Evolutionary conservation across 148 eudicot species (phyloP).

Genomic region (Arctostaphylos glauca): DNA sequence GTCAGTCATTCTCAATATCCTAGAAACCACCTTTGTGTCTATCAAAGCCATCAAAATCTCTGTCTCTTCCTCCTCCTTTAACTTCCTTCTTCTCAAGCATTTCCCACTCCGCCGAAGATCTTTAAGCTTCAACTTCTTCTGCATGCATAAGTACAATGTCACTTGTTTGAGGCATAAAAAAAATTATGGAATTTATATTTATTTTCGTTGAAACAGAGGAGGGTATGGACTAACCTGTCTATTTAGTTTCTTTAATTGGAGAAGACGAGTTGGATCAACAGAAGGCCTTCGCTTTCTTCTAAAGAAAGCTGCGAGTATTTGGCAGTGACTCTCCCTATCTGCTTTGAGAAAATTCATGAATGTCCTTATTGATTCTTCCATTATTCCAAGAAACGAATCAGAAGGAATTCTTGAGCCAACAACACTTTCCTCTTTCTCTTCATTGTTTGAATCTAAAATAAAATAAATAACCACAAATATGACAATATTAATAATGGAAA

Average conservation of each 20-base stretch:
- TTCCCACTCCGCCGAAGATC: conserved; percentile 46
- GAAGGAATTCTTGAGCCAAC: conserved; percentile 63
- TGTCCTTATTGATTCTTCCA: conserved; percentile 77
- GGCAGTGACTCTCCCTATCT: conserved; percentile 63
- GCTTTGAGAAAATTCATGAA: conserved; percentile 86
- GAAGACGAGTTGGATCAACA: conserved; percentile 61
- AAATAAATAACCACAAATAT: not conserved
- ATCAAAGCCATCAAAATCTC: conserved; percentile 76
- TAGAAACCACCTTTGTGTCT: conserved; percentile 78
- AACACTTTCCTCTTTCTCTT: conserved; percentile 45
- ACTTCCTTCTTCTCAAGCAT: conserved; percentile 48
- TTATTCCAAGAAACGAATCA: conserved; percentile 48
- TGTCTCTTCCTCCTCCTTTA: conserved; percentile 55
- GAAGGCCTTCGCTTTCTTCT: conserved; percentile 40
- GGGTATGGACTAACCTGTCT: conserved; percentile 47
- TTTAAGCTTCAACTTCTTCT: conserved; percentile 77
- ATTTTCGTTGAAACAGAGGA: not conserved
- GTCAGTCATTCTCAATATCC: conserved; percentile 74
- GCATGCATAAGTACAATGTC: conserved; percentile 23
- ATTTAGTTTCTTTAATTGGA: conserved; percentile 51
- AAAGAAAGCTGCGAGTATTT: conserved; percentile 47
- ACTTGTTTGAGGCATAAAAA: not conserved
- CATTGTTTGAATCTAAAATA: conserved; percentile 57
- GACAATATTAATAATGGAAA: not conserved
- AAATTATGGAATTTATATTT: not conserved